Conservation (phyloP, 1,284 basidiomycete genomes). For the Tylopilus microsporus region DNA sequence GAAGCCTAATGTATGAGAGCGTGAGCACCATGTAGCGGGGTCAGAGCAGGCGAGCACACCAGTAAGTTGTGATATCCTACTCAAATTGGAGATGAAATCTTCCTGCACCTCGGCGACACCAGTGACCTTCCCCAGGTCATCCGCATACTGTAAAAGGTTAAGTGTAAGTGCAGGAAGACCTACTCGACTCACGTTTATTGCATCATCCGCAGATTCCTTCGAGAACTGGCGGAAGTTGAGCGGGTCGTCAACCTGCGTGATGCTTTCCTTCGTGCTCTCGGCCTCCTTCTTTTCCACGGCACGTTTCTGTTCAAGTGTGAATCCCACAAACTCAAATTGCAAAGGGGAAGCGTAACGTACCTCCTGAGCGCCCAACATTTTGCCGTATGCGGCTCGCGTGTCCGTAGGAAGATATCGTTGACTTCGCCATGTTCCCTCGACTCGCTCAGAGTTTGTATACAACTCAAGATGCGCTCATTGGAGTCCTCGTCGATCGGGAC, state of each 20-base stretch:
- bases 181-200: constrained; percentile 65
- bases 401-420: constrained; percentile 85
- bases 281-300: constrained; percentile 83
- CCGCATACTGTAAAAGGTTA: constrained; percentile 64
- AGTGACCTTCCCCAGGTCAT: constrained; percentile 87
- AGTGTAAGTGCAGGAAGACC: background rate
- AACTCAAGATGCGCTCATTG: constrained; percentile 93
- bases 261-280: constrained; percentile 68
- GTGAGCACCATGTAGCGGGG: background rate
- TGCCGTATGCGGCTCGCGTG: constrained; percentile 89
- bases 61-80: constrained; percentile 92
- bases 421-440: constrained; percentile 60
- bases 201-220: constrained; percentile 80
- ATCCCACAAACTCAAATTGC: background rate
- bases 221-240: constrained; percentile 92
- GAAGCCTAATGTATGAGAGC: constrained; percentile 59
- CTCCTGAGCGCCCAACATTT: constrained; percentile 92
- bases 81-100: constrained; percentile 96
- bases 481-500: constrained; percentile 98
- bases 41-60: constrained; percentile 38
- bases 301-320: constrained; percentile 51
- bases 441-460: constrained; percentile 88
- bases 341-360: constrained; percentile 35
- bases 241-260: constrained; percentile 90
- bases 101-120: constrained; percentile 81